Evolutionary conservation across 495 filamentous ascomycete genomes (phyloP), one percentile per base, ranked within the genome.

Genomic region (Daldinia bambusicola): DNA sequence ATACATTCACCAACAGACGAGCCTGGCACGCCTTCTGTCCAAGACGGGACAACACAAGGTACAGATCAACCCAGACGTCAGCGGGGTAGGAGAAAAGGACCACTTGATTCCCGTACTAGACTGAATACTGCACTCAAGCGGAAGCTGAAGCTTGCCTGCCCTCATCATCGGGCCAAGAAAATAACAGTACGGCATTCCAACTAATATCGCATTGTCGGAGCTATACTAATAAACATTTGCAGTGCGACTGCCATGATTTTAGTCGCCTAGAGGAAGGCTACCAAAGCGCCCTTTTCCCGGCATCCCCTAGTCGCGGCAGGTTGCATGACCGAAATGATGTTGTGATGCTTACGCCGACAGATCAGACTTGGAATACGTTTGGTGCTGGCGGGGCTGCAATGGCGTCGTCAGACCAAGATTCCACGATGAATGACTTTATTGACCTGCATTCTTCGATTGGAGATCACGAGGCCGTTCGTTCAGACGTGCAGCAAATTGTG

Each of bases 191-290:
- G 74, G 53, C 43, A 30, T 50, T 50, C 22, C 1, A 22, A 50
- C 16, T 22, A 18, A 18, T 20, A 43, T 20, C 16, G 9, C 7
- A 59, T 45, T n/a, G 14, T 36, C 16, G 59, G 43, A 34, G 36
- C 26, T 18, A 37, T 63, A 22, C 71, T 71, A 71, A 74, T 50
- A 13, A 55, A 50, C 16, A 56, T 48, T 20, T 20, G 14, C 18
- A 77, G 75, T 77, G 75, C 22, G 65, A 75, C 26, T 77, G 75
- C 43, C 71, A 76, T 64, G 74, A 76, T 55, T 77, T 77, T 26
- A 63, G 62, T 20, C 59, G 53, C 31, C 55, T 77, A 10, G 75
- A 77, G 40, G 63, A 68, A 31, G 53, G 32, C 12, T 77, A 77
- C 20, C 13, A 16, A 1, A 51, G 10, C 20, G 57, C 45, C 1